A percentile compares a stretch with the other conserved stretches of the same genome.
phyloP scores from a whole-genome alignment of 306 rosid genomes.

The Vigna radiata region DNA sequence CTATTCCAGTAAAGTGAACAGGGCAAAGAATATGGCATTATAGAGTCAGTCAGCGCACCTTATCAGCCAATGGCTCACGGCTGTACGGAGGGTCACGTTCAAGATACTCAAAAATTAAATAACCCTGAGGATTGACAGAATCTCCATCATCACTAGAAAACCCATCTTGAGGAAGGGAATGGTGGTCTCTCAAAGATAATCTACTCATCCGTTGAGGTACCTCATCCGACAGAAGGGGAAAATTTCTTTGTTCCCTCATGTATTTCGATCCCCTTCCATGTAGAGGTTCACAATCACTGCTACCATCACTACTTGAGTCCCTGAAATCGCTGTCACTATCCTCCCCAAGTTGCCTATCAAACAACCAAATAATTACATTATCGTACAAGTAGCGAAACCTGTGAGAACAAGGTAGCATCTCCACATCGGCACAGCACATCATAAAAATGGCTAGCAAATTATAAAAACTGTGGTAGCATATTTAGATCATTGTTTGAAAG shows the following conservation, averaged over 20 bases:
- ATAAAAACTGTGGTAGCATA: background rate
- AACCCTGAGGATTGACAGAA: slow-evolving; percentile 62
- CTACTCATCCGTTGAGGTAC: slow-evolving; percentile 58
- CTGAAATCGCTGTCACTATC: slow-evolving; percentile 88
- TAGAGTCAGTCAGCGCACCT: slow-evolving; percentile 57
- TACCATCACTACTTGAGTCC: slow-evolving; percentile 91
- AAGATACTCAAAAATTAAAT: slow-evolving; percentile 78
- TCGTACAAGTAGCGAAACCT: slow-evolving; percentile 3
- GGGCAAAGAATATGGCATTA: background rate
- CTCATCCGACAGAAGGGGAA: slow-evolving; percentile 53
- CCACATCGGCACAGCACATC: background rate
- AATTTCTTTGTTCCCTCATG: slow-evolving; percentile 55
- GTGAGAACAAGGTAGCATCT: background rate
- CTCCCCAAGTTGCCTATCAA: slow-evolving; percentile 71
- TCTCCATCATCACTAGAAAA: slow-evolving; percentile 92
- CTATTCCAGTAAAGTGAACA: background rate
- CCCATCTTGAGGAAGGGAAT: slow-evolving; percentile 61
- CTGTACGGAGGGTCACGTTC: slow-evolving; percentile 78
- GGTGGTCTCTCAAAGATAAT: slow-evolving; percentile 67
- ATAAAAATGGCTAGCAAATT: background rate
- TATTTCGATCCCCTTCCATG: slow-evolving; percentile 56
- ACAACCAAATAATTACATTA: slow-evolving; percentile 34
- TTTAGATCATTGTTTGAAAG: background rate
- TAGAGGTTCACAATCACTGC: slow-evolving; percentile 82
- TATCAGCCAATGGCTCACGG: slow-evolving; percentile 93